Percentiles rank a stretch among this genome's conserved stretches.
These are phyloP conservation scores for Blastocystis sp. DNA, from an alignment of 352 stramenopile species.

Conservation along the genomic window DNA sequence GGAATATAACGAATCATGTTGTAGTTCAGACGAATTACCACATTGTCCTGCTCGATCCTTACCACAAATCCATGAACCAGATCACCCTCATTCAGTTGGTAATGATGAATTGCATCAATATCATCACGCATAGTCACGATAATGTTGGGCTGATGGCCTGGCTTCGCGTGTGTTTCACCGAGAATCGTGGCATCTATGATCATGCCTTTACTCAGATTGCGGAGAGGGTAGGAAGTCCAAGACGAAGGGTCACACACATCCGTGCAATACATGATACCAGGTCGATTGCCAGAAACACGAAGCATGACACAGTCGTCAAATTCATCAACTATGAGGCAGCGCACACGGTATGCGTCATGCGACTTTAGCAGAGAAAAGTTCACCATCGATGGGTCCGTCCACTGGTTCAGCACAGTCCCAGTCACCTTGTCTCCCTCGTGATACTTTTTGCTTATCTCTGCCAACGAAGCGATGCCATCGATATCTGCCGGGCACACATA, in stretches of 20 bases:
- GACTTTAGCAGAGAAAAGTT: background rate
- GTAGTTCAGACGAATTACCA: background rate
- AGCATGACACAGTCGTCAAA: background rate
- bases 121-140: background rate
- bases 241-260: background rate
- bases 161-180: background rate
- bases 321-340: background rate
- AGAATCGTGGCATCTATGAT: background rate
- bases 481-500: background rate
- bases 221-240: background rate
- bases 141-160: background rate
- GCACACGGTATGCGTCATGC: background rate
- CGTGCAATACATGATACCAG: background rate
- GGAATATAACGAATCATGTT: background rate
- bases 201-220: background rate
- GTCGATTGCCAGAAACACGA: background rate
- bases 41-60: background rate
- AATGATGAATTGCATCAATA: background rate
- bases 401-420: background rate
- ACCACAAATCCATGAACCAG: constrained; percentile 8
- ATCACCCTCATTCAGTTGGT: background rate
- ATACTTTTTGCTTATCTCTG: background rate
- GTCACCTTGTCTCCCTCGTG: background rate
- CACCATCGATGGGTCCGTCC: background rate
- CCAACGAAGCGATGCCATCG: background rate